Percentiles rank a stretch among this genome's conserved stretches.
Conservation (phyloP, 306 rosid genomes). For the Vigna angularis region DNA sequence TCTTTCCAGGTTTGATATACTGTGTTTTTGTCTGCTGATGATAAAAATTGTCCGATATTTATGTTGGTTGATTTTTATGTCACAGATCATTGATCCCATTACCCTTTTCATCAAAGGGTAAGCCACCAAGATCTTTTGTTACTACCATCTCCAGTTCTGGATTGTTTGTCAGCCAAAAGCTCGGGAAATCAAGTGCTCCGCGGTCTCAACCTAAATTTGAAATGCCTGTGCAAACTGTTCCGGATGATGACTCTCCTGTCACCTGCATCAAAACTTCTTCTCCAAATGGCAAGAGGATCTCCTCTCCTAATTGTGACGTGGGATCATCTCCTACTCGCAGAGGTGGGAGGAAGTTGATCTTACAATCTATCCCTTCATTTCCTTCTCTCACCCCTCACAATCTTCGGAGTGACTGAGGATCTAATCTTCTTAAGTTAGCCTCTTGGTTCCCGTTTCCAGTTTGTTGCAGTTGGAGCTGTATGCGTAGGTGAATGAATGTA, state of each 20-base stretch:
- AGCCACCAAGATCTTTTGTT: conserved; percentile 70
- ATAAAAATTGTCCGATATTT: conserved; percentile 32
- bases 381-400: conserved; percentile 79
- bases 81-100: conserved; percentile 63
- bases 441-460: not conserved
- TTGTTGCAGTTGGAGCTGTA: conserved; percentile 31
- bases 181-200: conserved; percentile 59
- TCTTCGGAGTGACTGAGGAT: conserved; percentile 3
- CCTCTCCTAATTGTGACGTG: conserved; percentile 67
- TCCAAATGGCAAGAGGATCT: conserved; percentile 87
- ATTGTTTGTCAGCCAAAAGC: conserved; percentile 57
- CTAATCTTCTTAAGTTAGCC: conserved; percentile 13
- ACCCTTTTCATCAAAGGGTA: conserved; percentile 73
- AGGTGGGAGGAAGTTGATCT: conserved; percentile 81
- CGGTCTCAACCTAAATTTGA: conserved; percentile 58
- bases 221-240: conserved; percentile 49
- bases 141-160: conserved; percentile 65
- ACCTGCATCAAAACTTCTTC: conserved; percentile 73
- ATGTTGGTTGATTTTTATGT: conserved; percentile 25
- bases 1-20: conserved; percentile 63
- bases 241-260: conserved; percentile 64
- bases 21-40: conserved; percentile 22
- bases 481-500: conserved; percentile 49
- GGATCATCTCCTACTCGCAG: conserved; percentile 70
- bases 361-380: conserved; percentile 86